Percentiles rank a stretch among this genome's conserved stretches.
Conservation (phyloP, 768 basidiomycete species). For the Tulasnella sp. region DNA sequence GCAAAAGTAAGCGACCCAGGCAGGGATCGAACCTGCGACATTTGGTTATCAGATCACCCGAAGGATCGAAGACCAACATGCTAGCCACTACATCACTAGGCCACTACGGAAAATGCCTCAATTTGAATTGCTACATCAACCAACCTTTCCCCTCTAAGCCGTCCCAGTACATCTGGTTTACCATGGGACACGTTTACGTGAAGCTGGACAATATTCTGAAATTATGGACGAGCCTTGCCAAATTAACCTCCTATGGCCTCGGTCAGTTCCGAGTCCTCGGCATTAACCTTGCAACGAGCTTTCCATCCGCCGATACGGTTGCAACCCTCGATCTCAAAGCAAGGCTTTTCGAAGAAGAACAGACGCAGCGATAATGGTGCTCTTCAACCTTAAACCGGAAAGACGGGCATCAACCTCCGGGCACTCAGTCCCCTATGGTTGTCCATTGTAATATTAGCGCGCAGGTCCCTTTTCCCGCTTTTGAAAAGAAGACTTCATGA, state of each 20-base stretch:
- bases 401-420: background rate
- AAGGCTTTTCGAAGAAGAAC: background rate
- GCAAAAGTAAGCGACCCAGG: slow-evolving; percentile 28
- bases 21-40: slow-evolving; percentile 34
- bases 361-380: too few species aligned
- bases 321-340: background rate
- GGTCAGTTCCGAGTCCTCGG: background rate
- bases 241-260: background rate
- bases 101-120: background rate
- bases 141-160: background rate
- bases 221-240: too few species aligned
- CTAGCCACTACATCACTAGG: slow-evolving; percentile 34
- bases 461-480: background rate
- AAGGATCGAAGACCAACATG: slow-evolving; percentile 33
- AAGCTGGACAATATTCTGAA: background rate
- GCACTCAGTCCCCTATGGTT: background rate
- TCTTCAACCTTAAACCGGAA: too few species aligned
- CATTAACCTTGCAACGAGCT: background rate
- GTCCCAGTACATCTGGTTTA: too few species aligned
- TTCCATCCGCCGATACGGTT: background rate
- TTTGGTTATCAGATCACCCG: slow-evolving; percentile 29
- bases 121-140: too few species aligned
- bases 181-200: background rate
- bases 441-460: too few species aligned
- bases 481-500: background rate